Evolutionary conservation across 805 yeast genomes (phyloP).

Genomic region (Saccharomycopsis lassenensis): DNA sequence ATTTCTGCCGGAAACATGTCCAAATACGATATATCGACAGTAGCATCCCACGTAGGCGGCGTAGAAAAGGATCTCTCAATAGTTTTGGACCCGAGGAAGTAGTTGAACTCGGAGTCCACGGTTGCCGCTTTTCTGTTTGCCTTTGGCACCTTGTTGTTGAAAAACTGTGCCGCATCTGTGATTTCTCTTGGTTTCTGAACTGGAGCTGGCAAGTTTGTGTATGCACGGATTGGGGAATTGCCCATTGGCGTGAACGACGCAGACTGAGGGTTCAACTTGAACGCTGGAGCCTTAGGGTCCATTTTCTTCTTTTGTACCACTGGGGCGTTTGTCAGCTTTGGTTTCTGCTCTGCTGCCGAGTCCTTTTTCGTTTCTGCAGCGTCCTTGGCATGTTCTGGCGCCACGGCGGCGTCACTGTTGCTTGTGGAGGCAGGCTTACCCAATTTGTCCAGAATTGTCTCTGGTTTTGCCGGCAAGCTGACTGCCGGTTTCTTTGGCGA

Average conservation of each 20-base stretch:
- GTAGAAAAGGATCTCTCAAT: constrained; percentile 60
- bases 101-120: constrained; percentile 11
- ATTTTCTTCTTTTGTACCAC: constrained; percentile 32
- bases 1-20: constrained; percentile 33
- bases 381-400: background rate
- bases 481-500: constrained; percentile 18
- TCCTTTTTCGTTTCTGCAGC: constrained; percentile 3
- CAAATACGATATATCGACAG: constrained; percentile 46
- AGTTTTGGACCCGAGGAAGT: constrained; percentile 2
- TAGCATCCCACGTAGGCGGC: constrained; percentile 67
- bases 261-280: constrained; percentile 62
- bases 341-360: background rate
- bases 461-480: constrained; percentile 7
- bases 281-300: constrained; percentile 49
- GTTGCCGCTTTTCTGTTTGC: constrained; percentile 13
- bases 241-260: constrained; percentile 47
- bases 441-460: too few species aligned
- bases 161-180: constrained; percentile 7
- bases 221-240: constrained; percentile 20
- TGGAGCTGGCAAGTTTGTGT: constrained; percentile 12
- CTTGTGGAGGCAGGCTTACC: too few species aligned
- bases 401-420: too few species aligned
- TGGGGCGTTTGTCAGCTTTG: background rate
- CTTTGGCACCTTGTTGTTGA: constrained; percentile 5
- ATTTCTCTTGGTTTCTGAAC: background rate